Evolutionary conservation across 1,284 basidiomycete species (phyloP).

Genomic region (Malassezia nana): DNA sequence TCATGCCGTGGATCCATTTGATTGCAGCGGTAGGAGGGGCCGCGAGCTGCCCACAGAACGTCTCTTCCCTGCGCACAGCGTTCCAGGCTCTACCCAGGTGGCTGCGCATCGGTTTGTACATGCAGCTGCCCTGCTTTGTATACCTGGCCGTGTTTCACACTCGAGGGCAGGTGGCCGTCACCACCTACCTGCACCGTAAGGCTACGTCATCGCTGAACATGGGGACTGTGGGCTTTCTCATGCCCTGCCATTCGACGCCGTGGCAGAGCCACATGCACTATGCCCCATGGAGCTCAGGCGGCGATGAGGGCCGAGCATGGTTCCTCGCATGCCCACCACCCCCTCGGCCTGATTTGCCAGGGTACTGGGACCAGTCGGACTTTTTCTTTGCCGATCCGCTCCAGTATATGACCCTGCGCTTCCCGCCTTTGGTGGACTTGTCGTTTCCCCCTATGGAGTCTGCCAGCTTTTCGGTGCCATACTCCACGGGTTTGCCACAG

Average conservation of each 20-base stretch:
- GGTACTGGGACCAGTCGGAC: conserved; percentile 71
- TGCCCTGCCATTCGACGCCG: conserved; percentile 97
- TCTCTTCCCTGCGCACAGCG: neutral
- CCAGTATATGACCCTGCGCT: conserved; percentile 58
- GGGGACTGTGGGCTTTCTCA: conserved; percentile 61
- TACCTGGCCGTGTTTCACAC: conserved; percentile 30
- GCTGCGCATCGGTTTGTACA: conserved; percentile 16
- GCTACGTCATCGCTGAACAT: conserved; percentile 13
- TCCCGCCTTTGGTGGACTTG: conserved; percentile 59
- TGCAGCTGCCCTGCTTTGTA: conserved; percentile 22
- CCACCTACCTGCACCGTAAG: conserved; percentile 21
- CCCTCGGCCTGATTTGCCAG: neutral
- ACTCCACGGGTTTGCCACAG: neutral
- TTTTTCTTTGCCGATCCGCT: conserved; percentile 69
- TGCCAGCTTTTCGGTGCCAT: neutral
- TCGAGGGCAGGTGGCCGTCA: conserved; percentile 25
- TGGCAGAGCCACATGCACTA: conserved; percentile 79
- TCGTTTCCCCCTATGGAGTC: conserved; percentile 54
- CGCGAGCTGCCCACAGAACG: neutral
- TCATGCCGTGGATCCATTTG: conserved; percentile 74
- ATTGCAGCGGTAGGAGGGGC: conserved; percentile 53
- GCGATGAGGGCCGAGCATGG: conserved; percentile 22
- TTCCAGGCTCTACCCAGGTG: neutral
- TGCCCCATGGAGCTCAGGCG: conserved; percentile 10
- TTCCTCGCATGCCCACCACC: conserved; percentile 32